Base-by-base conservation (phyloP, 345 rosid species). In the Populus nigra region DNA sequence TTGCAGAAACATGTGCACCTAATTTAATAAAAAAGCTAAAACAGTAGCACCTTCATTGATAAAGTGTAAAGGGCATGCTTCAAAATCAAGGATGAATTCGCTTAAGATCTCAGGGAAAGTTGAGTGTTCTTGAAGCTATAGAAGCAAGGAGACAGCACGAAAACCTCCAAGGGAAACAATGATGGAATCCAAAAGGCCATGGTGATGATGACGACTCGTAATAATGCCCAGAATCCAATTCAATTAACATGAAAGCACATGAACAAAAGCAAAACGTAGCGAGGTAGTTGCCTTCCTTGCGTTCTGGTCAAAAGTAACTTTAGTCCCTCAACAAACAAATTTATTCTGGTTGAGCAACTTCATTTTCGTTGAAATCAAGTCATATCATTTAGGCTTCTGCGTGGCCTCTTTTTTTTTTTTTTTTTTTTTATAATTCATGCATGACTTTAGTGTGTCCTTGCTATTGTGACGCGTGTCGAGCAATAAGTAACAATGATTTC, bases 41-140 rank as follows among this genome's bases (percentile, higher is more conserved):
- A 68, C 39, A 74, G 45, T 71, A 59, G 45, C 17, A 73, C 49
- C 33, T 23, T 49, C 78, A 77, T 47, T n/a, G 73, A 70, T 76
- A 66, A 31, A 29, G 17, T 1, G 35, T 7, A 17, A 16, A 22
- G 2, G 12, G 59, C 35, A 79, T 71, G 39, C 87, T 86, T 86
- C 63, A 76, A 82, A 68, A 71, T 22, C 36, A 86, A 86, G 89
- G 29, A 83, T 78, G 47, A 50, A 69, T 7, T 87, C 85, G 87
- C 88, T 83, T 85, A 27, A 77, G 71, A 39, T 50, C 23, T 35
- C 49, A 33, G 80, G 23, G 27, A 78, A 31, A 18, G 27, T 80
- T 73, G 83, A 83, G 84, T 83, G 81, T 65, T 23, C 20, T 39
- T 78, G 43, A 85, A 85, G 90, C 27, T 35, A 73, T 73, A 36